Percentiles rank a stretch among this genome's conserved stretches.
phyloP scores from a whole-genome alignment of 306 rosid species.

The Quercus gilva region DNA sequence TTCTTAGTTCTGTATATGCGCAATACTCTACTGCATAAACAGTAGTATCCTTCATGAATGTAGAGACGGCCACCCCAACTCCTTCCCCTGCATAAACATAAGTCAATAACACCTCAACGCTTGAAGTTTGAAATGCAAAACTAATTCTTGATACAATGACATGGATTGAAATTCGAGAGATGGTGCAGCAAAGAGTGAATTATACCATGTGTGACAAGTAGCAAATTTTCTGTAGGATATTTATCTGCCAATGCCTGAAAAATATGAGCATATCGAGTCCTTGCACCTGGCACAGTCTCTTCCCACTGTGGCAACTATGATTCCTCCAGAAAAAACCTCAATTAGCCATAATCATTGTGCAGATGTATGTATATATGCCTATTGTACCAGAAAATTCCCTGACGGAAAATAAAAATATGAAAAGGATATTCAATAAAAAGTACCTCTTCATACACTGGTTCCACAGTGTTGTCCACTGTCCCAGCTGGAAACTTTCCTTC shows the following conservation, averaged over 20 bases:
- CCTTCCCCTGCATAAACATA: slow-evolving; percentile 64
- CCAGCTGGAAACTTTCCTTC: slow-evolving; percentile 73
- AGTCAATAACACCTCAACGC: slow-evolving; percentile 7
- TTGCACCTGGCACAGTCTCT: slow-evolving; percentile 43
- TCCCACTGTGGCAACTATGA: slow-evolving; percentile 72
- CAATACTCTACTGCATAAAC: slow-evolving; percentile 70
- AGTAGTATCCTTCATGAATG: slow-evolving; percentile 38
- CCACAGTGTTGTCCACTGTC: slow-evolving; percentile 54
- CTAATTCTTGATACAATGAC: neutral
- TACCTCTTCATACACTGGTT: slow-evolving; percentile 71
- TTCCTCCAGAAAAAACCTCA: slow-evolving; percentile 18
- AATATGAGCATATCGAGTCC: slow-evolving; percentile 53
- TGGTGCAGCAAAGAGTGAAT: neutral
- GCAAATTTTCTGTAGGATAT: slow-evolving; percentile 65
- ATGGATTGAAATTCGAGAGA: neutral
- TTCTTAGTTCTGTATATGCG: slow-evolving; percentile 59
- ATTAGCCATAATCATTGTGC: slow-evolving; percentile 7
- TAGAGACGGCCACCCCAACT: slow-evolving; percentile 62
- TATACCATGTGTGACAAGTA: slow-evolving; percentile 91
- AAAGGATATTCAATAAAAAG: neutral
- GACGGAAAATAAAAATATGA: neutral
- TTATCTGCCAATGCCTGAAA: slow-evolving; percentile 75
- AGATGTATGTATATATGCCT: neutral
- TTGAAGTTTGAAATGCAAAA: neutral
- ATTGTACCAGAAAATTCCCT: neutral